Base-by-base conservation (phyloP, 2,329 filamentous ascomycete species). In the Pseudogymnoascus sp. region DNA sequence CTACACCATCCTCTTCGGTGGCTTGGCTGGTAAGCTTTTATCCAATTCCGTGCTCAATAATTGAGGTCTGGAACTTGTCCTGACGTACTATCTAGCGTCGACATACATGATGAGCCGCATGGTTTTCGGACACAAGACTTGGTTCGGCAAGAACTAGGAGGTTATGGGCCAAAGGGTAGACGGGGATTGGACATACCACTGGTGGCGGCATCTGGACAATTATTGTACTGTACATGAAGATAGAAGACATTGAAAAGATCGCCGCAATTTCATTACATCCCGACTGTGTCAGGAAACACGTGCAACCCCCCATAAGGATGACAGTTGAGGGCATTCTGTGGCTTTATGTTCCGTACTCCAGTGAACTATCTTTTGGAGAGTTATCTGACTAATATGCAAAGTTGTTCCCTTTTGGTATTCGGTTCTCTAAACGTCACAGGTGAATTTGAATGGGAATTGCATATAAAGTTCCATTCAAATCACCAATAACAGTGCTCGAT, bases 81-180 rank as follows among this genome's bases (percentile, higher is more conserved):
- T 61, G 20, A 59, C 11, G 34, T 16, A 43, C 16, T 3, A 58
- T 39, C 57, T 62, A 77, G 77, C 71, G 60, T 71, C 74, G 65
- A 77, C 90, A 76, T 93, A 89, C 79, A 87, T 86, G 78, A 86
- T 88, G 78, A 77, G 80, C 74, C 87, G 89, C 73, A 85, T 89
- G 78, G 77, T 89, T 66, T 73, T 86, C 65, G 89, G 89, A 70
- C 84, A 92, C 81, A 92, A 91, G 83, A 90, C 86, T 64, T 91
- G 86, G 85, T 89, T 84, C 70, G 77, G 80, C 72, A 80, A 82
- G 74, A 71, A 76, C 66, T 84, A 80, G 71, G 25, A 25, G 32
- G 12, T 34, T 5, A 39, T 54, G 6, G 16, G 28, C 47, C 47
- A 54, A 54, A 14, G n/a, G 28, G 28, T 54, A 54, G n/a, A 34